Evolutionary conservation across 345 rosid species (phyloP).

Genomic region (Lumnitzera racemosa): DNA sequence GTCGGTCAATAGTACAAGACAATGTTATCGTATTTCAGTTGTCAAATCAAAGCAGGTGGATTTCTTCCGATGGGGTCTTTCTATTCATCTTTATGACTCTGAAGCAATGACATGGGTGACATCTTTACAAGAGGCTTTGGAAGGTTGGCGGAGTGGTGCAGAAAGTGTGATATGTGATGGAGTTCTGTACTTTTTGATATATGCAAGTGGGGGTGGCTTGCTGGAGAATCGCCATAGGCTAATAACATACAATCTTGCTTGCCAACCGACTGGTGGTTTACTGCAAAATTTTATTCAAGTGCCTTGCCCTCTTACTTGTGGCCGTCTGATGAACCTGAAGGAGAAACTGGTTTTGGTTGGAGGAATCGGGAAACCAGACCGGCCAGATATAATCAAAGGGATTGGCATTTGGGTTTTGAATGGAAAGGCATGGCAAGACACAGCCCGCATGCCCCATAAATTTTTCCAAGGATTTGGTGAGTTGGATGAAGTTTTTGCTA

Average conservation of each 20-base stretch:
- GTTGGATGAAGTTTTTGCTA: constrained; percentile 79
- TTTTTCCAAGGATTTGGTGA: constrained; percentile 78
- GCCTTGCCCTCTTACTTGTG: constrained; percentile 67
- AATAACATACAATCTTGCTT: constrained; percentile 35
- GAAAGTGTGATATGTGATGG: constrained; percentile 69
- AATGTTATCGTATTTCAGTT: constrained; percentile 42
- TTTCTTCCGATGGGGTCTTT: constrained; percentile 58
- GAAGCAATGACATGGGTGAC: constrained; percentile 57
- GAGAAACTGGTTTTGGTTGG: constrained; percentile 82
- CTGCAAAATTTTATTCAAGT: constrained; percentile 41
- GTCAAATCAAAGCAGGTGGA: constrained; percentile 73
- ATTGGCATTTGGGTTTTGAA: constrained; percentile 74
- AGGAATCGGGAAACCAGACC: constrained; percentile 64
- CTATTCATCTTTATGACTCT: constrained; percentile 55
- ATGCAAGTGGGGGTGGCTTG: constrained; percentile 44
- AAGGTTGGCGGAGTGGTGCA: constrained; percentile 78
- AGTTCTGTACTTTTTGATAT: constrained; percentile 52
- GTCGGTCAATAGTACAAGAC: constrained; percentile 35
- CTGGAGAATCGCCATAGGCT: constrained; percentile 62
- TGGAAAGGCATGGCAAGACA: constrained; percentile 59
- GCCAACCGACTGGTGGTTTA: constrained; percentile 21
- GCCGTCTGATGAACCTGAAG: constrained; percentile 73
- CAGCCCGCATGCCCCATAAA: constrained; percentile 71
- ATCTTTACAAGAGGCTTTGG: constrained; percentile 42
- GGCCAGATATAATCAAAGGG: constrained; percentile 72